Percentiles rank a stretch among this genome's conserved stretches.
phyloP scores from a whole-genome alignment of 1,284 basidiomycete genomes.

The Ustilago sp. region DNA sequence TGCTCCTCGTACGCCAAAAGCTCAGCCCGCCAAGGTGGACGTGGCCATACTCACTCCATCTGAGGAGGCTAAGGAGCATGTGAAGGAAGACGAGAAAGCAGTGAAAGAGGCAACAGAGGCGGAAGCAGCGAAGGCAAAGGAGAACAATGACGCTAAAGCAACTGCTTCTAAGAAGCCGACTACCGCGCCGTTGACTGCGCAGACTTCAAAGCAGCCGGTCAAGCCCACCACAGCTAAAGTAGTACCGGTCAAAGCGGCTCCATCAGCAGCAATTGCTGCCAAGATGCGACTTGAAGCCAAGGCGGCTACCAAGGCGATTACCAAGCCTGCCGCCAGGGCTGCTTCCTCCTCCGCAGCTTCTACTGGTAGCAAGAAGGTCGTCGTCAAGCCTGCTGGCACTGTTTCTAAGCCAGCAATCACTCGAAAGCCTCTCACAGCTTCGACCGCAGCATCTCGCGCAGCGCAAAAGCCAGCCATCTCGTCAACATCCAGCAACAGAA shows the following conservation, averaged over 20 bases:
- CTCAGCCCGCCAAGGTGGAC: background rate
- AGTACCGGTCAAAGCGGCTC: slow-evolving; percentile 8
- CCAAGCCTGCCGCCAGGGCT: slow-evolving; percentile 10
- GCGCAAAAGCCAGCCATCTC: slow-evolving; percentile 1
- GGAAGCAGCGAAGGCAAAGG: background rate
- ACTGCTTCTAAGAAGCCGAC: slow-evolving; percentile 9
- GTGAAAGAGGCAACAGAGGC: slow-evolving; percentile 3
- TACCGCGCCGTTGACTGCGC: background rate
- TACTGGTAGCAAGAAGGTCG: background rate
- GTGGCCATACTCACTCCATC: too few species aligned
- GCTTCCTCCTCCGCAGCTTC: slow-evolving; percentile 1
- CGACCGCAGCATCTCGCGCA: slow-evolving; percentile 1
- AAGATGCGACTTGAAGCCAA: slow-evolving; percentile 27
- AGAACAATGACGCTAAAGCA: background rate
- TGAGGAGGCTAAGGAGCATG: background rate
- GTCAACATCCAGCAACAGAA: background rate
- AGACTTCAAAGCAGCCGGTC: slow-evolving; percentile 3
- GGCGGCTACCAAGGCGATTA: slow-evolving; percentile 2
- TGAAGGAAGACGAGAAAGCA: background rate
- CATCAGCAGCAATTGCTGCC: slow-evolving; percentile 27
- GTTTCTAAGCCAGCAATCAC: slow-evolving; percentile 3
- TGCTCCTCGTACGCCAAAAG: slow-evolving; percentile 8
- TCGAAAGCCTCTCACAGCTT: slow-evolving; percentile 5
- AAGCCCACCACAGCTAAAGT: slow-evolving; percentile 14
- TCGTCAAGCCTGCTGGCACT: slow-evolving; percentile 8